Conservation (phyloP, 2,329 filamentous ascomycete species). For the Curvularia verruculosa region DNA sequence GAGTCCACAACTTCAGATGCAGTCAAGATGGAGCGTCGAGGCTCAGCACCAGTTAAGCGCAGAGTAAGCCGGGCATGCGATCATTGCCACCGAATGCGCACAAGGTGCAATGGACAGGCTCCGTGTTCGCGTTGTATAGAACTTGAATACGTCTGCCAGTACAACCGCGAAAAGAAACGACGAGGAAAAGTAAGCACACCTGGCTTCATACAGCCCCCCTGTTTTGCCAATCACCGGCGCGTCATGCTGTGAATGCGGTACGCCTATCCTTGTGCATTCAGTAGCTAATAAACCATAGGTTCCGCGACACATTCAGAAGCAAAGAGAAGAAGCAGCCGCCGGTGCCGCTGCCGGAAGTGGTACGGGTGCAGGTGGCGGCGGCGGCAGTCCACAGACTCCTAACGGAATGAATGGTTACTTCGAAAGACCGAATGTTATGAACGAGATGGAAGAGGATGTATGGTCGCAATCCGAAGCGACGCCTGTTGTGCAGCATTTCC, state of each 20-base stretch:
- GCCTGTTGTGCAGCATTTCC: constrained; percentile 44
- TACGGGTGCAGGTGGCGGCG: constrained; percentile 3
- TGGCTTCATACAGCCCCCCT: neutral
- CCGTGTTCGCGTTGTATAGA: constrained; percentile 86
- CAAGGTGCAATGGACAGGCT: constrained; percentile 89
- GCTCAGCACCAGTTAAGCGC: constrained; percentile 72
- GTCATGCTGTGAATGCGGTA: neutral
- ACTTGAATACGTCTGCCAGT: constrained; percentile 86
- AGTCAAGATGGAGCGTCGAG: constrained; percentile 41
- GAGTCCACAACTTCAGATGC: constrained; percentile 34
- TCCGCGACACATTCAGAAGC: constrained; percentile 48
- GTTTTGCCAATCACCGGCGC: neutral
- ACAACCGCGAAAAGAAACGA: constrained; percentile 90
- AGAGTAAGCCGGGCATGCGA: constrained; percentile 93
- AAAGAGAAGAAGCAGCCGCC: constrained; percentile 43
- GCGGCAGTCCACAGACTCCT: constrained; percentile 34
- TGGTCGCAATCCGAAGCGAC: constrained; percentile 47
- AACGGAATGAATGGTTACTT: constrained; percentile 37
- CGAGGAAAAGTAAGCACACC: constrained; percentile 78
- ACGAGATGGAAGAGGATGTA: constrained; percentile 46
- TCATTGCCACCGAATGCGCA: constrained; percentile 92
- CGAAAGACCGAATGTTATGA: constrained; percentile 35
- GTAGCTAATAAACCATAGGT: constrained; percentile 34
- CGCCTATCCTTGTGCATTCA: neutral
- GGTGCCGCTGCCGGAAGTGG: constrained; percentile 19